Conservation (phyloP, 495 filamentous ascomycete genomes). For the Podospora pseudocomata region DNA sequence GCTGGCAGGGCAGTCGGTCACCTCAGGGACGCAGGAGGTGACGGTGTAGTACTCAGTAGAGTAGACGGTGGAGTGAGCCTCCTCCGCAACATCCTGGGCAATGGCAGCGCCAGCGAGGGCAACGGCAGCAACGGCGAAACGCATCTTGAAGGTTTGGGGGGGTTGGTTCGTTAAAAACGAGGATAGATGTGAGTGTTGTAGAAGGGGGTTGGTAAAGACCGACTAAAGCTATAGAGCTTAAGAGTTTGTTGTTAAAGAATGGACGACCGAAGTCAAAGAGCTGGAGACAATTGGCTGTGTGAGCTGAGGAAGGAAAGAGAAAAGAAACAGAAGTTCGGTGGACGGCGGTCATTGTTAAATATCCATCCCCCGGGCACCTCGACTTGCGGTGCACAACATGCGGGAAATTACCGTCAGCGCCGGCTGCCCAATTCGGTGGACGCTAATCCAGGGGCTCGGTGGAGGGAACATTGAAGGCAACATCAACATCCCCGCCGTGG, state of each 20-base stretch:
- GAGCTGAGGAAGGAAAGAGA: slow-evolving; percentile 43
- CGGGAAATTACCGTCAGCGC: slow-evolving; percentile 35
- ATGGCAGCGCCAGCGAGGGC: slow-evolving; percentile 51
- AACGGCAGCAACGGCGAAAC: slow-evolving; percentile 47
- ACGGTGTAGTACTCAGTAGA: slow-evolving; percentile 54
- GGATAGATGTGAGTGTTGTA: slow-evolving; percentile 23
- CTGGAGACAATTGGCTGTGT: slow-evolving; percentile 48
- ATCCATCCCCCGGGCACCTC: slow-evolving; percentile 13
- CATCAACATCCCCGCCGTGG: slow-evolving; percentile 21
- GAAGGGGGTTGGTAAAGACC: slow-evolving; percentile 40
- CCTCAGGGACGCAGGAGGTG: slow-evolving; percentile 50
- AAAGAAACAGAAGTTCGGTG: slow-evolving; percentile 27
- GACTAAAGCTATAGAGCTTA: slow-evolving; percentile 43
- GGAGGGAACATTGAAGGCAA: slow-evolving; percentile 23
- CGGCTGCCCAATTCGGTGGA: slow-evolving; percentile 23
- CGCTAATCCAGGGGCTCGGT: slow-evolving; percentile 37
- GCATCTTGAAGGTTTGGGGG: slow-evolving; percentile 50
- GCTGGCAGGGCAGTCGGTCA: slow-evolving; percentile 53
- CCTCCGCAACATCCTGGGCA: slow-evolving; percentile 8
- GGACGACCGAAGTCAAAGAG: slow-evolving; percentile 59
- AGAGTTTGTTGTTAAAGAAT: slow-evolving; percentile 49
- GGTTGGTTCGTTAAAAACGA: slow-evolving; percentile 37
- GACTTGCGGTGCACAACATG: slow-evolving; percentile 10
- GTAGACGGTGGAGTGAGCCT: slow-evolving; percentile 48
- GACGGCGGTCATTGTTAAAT: slow-evolving; percentile 33